phyloP scores from a whole-genome alignment of 2,329 filamentous ascomycete genomes.

The Diaporthe amygdali region DNA sequence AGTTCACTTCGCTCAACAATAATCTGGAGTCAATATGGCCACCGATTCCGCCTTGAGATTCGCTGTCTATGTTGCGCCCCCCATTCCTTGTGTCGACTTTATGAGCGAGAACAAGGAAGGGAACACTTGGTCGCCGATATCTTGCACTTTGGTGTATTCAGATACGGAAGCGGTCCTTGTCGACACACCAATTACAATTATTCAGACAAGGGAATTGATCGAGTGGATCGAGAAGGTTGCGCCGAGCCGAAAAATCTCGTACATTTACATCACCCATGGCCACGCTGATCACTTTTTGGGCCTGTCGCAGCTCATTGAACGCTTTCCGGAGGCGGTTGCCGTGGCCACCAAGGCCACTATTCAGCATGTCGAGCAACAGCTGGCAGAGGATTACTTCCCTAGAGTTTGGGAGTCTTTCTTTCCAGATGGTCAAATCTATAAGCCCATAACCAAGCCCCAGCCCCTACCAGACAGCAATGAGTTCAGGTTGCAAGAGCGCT shows the following conservation, averaged over 20 bases:
- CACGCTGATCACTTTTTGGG: conserved; percentile 48
- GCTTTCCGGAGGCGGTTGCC: conserved; percentile 34
- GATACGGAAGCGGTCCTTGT: conserved; percentile 39
- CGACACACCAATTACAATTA: conserved; percentile 39
- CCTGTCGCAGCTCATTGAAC: conserved; percentile 32
- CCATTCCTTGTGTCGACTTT: neutral
- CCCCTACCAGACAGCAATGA: conserved; percentile 18
- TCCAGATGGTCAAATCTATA: conserved; percentile 30
- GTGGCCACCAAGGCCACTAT: conserved; percentile 32
- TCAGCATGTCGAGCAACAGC: conserved; percentile 31
- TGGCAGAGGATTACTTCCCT: conserved; percentile 20
- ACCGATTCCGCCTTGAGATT: neutral
- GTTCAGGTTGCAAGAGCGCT: neutral
- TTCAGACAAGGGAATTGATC: conserved; percentile 36
- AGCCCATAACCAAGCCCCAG: conserved; percentile 25
- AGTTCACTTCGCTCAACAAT: neutral
- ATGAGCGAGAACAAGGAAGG: neutral
- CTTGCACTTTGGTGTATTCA: neutral
- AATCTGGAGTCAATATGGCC: neutral
- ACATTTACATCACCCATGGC: conserved; percentile 48
- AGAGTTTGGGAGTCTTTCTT: conserved; percentile 32
- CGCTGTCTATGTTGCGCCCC: neutral
- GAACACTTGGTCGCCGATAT: neutral
- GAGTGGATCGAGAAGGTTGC: conserved; percentile 42
- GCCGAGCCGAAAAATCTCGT: conserved; percentile 33